These are phyloP conservation scores for Sclerotinia minor DNA, from an alignment of 2,329 filamentous ascomycete species.

Conservation along the genomic window DNA sequence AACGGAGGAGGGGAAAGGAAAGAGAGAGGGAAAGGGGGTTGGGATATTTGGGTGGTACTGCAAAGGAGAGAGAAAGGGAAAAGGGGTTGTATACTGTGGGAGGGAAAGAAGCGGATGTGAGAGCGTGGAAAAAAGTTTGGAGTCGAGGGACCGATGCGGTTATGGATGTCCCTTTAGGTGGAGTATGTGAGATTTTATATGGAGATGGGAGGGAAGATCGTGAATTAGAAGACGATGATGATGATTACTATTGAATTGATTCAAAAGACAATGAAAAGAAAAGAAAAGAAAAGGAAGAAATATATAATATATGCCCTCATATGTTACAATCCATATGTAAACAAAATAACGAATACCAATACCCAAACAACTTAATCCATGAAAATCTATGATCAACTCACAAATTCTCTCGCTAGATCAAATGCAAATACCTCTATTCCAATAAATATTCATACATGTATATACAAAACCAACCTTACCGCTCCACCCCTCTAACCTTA, in stretches of 20 bases:
- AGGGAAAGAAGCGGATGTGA: conserved; percentile 33
- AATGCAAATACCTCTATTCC: no score
- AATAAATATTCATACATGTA: no score
- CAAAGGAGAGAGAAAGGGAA: conserved; percentile 37
- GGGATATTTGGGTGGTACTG: conserved; percentile 38
- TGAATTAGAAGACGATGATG: conserved; percentile 16
- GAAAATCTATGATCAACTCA: background rate
- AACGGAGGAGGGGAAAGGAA: conserved; percentile 39
- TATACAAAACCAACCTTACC: no score
- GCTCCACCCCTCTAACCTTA: no score
- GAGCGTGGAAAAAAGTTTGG: conserved; percentile 82
- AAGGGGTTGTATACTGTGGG: conserved; percentile 40
- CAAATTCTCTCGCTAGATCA: background rate
- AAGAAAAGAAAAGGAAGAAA: background rate
- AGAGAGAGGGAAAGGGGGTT: conserved; percentile 31
- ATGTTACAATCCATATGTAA: background rate
- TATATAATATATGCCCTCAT: conserved; percentile 2
- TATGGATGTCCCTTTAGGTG: conserved; percentile 92
- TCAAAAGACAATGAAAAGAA: no score
- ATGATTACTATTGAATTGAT: background rate
- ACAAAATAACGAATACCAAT: background rate
- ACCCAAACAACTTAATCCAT: background rate
- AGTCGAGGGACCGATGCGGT: conserved; percentile 93
- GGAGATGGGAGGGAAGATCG: conserved; percentile 52
- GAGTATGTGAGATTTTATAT: conserved; percentile 93